Base-by-base conservation (phyloP, 2,329 filamentous ascomycete genomes). In the Ceratocystis huliohia region DNA sequence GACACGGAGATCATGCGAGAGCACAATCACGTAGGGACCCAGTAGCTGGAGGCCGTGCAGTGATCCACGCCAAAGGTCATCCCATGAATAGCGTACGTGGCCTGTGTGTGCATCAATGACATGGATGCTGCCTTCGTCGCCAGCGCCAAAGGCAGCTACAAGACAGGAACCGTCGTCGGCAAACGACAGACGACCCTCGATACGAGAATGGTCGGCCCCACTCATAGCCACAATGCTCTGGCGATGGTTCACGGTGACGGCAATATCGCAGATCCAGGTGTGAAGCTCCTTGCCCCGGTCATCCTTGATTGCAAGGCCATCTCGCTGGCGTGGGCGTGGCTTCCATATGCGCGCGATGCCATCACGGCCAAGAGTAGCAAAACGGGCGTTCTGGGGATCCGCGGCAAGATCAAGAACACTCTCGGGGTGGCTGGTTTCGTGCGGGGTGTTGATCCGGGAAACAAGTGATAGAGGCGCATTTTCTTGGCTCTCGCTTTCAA, bases 321-420 rank as follows among this genome's bases (percentile, higher is more conserved):
- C 84, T 61, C 85, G 83, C 69, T 85, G 82, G 59, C 88, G 83
- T 5, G 82, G 80, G 74, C 84, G 88, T 10, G 89, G 85, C n/a
- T 82, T 83, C 94, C 94, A 99, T 61, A 94, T 79, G 48, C 89
- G 85, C 46, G 96, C 83, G 25, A 84, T 77, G 10, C 86, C 86
- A 73, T 99, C 93, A 66, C 87, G 84, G 45, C 93, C 94, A 48
- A 96, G 80, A 1, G 92, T 96, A 7, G 89, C 89, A 74, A 97
- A 96, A 61, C 87, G 85, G 62, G 83, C 78, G 6, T 82, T 81
- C 2, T 78, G 80, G 2, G 89, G 88, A 69, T 92, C 86, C 17
- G 88, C 82, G 2, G 84, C 84, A 5, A 97, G 78, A 70, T 87
- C 88, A 41, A 96, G 82, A 1, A 97, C 81, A 3, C 80, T 77